Evolutionary conservation across 2,329 filamentous ascomycete species (phyloP), one percentile per base, ranked within the genome.

Genomic region (Aspergillus luchuensis): DNA sequence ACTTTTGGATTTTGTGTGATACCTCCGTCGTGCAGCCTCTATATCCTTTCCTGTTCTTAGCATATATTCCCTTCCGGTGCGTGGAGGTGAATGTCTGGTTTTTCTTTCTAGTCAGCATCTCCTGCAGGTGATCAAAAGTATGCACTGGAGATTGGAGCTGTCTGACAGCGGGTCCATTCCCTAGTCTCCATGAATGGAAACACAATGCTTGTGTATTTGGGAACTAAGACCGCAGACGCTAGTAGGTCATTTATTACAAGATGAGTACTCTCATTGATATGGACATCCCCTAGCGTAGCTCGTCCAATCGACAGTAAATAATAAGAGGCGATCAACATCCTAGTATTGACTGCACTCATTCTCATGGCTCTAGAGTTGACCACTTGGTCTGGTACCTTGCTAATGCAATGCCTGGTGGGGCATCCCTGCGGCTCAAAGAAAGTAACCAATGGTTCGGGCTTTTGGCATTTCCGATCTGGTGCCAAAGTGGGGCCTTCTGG

Each of bases 1-100:
- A 58, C 56, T 45, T 58, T 64, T 54, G 36, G 41, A 21, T 62
- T 63, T 49, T 43, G 47, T 57, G 60, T 62, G 63, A 67, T 67
- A 50, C 47, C 47, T 50, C 47, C 55, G 58, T 55, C 51, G 25
- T 52, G 47, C 52, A 57, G 41, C 53, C 47, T 17, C 25, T 28
- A 38, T 52, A 38, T 65, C 45, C 53, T 39, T 50, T 49, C 58
- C 25, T 57, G 38, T 53, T 15, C 49, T 45, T 57, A 25, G 28
- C 56, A 25, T 55, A 54, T 43, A 53, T 61, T 50, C 47, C 47
- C 47, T 33, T 30, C 45, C 25, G 47, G 47, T 50, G 25, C 25
- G 47, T 30, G 47, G 47, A 30, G 47, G 47, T 33, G 25, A 30
- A 50, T 50, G 23, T 50, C 47, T n/a, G 47, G 47, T 33, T 17